A percentile compares a stretch with the other conserved stretches of the same genome.
Evolutionary conservation across 148 eudicot species (phyloP).

Genomic region (Gaultheria prostrata): DNA sequence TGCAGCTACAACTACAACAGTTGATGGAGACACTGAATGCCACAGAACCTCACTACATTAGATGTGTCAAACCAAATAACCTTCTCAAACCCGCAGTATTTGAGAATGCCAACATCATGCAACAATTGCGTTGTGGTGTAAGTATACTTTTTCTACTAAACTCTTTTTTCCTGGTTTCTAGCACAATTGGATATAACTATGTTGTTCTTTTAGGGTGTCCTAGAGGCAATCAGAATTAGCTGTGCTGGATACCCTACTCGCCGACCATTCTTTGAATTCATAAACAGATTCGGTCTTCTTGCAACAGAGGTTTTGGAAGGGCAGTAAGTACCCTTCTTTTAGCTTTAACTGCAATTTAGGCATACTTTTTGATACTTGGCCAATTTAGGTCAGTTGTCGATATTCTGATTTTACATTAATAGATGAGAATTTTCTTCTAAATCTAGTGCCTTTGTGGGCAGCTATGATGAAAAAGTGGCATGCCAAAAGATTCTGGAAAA

Average conservation of each 20-base stretch:
- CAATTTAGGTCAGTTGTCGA: background rate
- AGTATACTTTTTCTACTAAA: slow-evolving; percentile 38
- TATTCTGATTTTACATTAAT: background rate
- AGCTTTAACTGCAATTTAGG: slow-evolving; percentile 9
- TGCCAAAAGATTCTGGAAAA: slow-evolving; percentile 81
- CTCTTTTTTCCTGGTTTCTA: slow-evolving; percentile 1
- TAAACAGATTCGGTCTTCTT: slow-evolving; percentile 94
- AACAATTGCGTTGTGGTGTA: slow-evolving; percentile 99
- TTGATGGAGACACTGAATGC: slow-evolving; percentile 91
- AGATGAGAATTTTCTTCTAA: slow-evolving; percentile 8
- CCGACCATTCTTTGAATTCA: slow-evolving; percentile 90
- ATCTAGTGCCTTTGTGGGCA: slow-evolving; percentile 31
- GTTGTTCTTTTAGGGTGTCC: slow-evolving; percentile 70
- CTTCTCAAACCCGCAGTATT: slow-evolving; percentile 80
- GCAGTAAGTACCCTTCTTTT: slow-evolving; percentile 42
- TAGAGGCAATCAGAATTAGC: slow-evolving; percentile 98
- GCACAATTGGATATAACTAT: background rate
- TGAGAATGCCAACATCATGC: slow-evolving; percentile 87
- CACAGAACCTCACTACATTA: slow-evolving; percentile 89
- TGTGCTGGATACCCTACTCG: slow-evolving; percentile 99
- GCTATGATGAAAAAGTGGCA: slow-evolving; percentile 79
- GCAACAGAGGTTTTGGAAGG: slow-evolving; percentile 72
- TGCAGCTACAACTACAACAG: slow-evolving; percentile 87
- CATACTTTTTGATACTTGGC: background rate
- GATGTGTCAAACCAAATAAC: slow-evolving; percentile 98